A percentile compares a stretch with the other conserved stretches of the same genome.
Conservation (phyloP, 495 filamentous ascomycete species). For the Ramalina intermedia region DNA sequence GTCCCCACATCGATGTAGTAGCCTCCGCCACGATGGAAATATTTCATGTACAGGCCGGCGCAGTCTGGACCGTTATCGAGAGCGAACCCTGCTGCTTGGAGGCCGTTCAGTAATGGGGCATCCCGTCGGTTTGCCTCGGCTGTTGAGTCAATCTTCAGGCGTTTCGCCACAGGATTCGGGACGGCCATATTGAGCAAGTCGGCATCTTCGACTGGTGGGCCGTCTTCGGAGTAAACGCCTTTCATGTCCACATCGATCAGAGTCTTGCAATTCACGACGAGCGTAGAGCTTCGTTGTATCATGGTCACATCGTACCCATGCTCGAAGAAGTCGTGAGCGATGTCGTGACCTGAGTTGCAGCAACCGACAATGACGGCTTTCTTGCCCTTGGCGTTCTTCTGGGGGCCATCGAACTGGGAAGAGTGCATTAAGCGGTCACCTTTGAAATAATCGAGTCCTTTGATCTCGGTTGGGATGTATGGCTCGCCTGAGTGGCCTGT, state of each 20-base stretch:
- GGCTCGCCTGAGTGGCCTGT: conserved; percentile 63
- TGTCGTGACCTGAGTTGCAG: conserved; percentile 73
- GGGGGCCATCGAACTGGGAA: conserved; percentile 39
- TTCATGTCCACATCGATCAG: conserved; percentile 36
- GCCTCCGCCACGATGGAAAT: conserved; percentile 57
- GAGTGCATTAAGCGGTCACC: conserved; percentile 45
- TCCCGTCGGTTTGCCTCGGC: conserved; percentile 5
- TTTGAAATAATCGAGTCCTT: conserved; percentile 43
- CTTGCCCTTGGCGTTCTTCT: conserved; percentile 39
- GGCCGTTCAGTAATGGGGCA: conserved; percentile 21
- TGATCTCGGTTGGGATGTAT: conserved; percentile 41
- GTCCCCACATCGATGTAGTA: conserved; percentile 70
- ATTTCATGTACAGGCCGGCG: conserved; percentile 53
- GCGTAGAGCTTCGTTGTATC: conserved; percentile 63
- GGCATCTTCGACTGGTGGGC: conserved; percentile 15
- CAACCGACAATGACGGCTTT: conserved; percentile 62
- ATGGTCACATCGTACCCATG: conserved; percentile 68
- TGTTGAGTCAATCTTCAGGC: conserved; percentile 2
- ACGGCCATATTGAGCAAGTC: conserved; percentile 8
- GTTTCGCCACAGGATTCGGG: conserved; percentile 2
- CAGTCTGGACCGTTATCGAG: conserved; percentile 51
- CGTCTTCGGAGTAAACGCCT: conserved; percentile 47
- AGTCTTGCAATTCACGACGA: conserved; percentile 44
- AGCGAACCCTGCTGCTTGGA: conserved; percentile 52
- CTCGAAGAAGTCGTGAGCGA: conserved; percentile 67